Conservation (phyloP, 768 basidiomycete species). For the Clavulina sp. region DNA sequence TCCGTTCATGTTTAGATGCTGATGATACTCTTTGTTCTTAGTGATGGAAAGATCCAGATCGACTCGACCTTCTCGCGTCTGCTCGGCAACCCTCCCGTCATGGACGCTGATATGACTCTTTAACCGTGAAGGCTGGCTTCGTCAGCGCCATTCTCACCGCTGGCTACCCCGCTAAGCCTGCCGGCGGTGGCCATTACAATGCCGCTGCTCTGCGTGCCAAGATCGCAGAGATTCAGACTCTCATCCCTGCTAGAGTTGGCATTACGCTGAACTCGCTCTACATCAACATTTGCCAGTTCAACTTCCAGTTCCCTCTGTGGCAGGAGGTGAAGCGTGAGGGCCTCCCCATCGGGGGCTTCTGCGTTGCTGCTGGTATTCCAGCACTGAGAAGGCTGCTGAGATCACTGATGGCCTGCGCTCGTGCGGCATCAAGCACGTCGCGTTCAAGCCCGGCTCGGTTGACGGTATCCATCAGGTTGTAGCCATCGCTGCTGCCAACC, state of each 20-base stretch:
- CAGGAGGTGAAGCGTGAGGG: constrained; percentile 94
- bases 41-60: constrained; percentile 80
- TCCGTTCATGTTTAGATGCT: not conserved
- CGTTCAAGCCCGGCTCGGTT: constrained; percentile 96
- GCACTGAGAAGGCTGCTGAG: constrained; percentile 90
- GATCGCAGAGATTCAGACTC: constrained; percentile 73
- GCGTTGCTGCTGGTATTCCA: constrained; percentile 97
- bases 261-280: constrained; percentile 90
- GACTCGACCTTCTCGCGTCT: constrained; percentile 95
- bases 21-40: constrained; percentile 19
- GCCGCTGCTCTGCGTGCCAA: constrained; percentile 73
- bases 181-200: constrained; percentile 96
- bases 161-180: constrained; percentile 91
- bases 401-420: constrained; percentile 70
- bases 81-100: constrained; percentile 89
- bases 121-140: constrained; percentile 89
- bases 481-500: constrained; percentile 85
- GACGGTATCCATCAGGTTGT: constrained; percentile 96
- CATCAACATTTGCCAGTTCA: constrained; percentile 94
- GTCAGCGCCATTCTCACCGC: constrained; percentile 84
- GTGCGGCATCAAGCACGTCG: constrained; percentile 87
- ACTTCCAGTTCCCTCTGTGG: constrained; percentile 96
- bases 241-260: constrained; percentile 76
- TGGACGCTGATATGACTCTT: constrained; percentile 99
- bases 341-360: constrained; percentile 94